Percentiles rank a stretch among this genome's conserved stretches.
These are phyloP conservation scores for Trypanosoma boissoni DNA, from an alignment of 208 protist genomes.

Conservation along the genomic window DNA sequence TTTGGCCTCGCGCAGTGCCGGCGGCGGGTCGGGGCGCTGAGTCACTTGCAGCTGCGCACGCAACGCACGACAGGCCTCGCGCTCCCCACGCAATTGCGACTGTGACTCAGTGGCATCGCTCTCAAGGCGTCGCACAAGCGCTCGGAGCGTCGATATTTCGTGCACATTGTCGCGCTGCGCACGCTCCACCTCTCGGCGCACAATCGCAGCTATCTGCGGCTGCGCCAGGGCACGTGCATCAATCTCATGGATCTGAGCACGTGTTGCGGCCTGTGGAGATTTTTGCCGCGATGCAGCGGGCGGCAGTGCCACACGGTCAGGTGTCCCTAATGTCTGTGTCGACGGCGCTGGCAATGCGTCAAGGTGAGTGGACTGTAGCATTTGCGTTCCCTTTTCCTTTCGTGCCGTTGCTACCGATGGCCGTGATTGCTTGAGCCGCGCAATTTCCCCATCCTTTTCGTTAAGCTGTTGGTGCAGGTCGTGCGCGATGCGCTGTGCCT, in stretches of 20 bases:
- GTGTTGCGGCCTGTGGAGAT: background rate
- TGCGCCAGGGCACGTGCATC: constrained; percentile 33
- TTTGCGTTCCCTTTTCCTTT: constrained; percentile 42
- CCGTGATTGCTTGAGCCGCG: constrained; percentile 42
- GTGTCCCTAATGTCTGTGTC: background rate
- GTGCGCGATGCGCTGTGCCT: constrained; percentile 67
- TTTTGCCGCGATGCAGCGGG: no score
- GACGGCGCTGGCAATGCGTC: background rate
- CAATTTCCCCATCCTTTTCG: constrained; percentile 69
- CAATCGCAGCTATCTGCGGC: constrained; percentile 49
- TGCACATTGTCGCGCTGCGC: constrained; percentile 66
- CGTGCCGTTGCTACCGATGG: background rate
- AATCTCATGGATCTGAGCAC: constrained; percentile 2
- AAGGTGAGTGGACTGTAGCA: constrained; percentile 25
- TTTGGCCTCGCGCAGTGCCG: constrained; percentile 14
- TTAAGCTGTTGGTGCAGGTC: constrained; percentile 69
- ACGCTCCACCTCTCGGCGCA: constrained; percentile 44
- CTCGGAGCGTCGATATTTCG: constrained; percentile 58
- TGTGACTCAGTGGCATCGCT: constrained; percentile 41
- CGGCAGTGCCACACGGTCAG: background rate
- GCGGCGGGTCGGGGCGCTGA: constrained; percentile 24
- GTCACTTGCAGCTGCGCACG: constrained; percentile 40
- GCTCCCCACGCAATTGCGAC: constrained; percentile 53
- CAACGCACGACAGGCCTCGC: constrained; percentile 37
- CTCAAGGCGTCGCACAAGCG: constrained; percentile 37